A percentile compares a stretch with the other conserved stretches of the same genome.
These are phyloP conservation scores for Cryptococcus sp. DNA, from an alignment of 1,284 basidiomycete genomes.

Conservation along the genomic window DNA sequence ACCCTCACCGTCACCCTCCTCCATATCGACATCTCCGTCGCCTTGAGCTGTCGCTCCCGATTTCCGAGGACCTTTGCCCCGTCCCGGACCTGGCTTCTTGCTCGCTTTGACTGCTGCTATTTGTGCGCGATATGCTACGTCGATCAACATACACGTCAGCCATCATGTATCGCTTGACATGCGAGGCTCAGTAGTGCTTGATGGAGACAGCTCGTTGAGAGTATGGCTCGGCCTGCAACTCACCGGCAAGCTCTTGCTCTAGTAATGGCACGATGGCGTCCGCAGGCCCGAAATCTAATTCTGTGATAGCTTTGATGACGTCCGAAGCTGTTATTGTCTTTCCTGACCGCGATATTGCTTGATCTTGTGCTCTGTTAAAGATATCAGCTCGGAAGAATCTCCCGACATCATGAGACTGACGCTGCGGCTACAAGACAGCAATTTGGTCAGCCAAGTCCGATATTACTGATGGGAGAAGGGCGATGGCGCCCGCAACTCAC, in stretches of 20 bases:
- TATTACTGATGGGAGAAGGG: too few relatives aligned
- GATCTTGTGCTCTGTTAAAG: constrained; percentile 73
- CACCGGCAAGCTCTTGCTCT: constrained; percentile 72
- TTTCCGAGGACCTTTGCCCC: constrained; percentile 45
- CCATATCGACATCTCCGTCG: constrained; percentile 28
- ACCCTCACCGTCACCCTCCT: constrained; percentile 23
- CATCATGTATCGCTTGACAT: not conserved
- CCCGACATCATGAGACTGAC: not conserved
- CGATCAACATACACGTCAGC: not conserved
- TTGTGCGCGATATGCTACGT: constrained; percentile 38
- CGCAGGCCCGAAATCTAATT: constrained; percentile 65
- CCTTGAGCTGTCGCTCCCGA: constrained; percentile 27
- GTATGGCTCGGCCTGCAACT: constrained; percentile 27
- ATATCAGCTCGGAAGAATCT: not conserved
- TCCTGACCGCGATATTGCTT: constrained; percentile 77
- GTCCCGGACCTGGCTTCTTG: constrained; percentile 41
- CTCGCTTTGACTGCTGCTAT: constrained; percentile 31
- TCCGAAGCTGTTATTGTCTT: constrained; percentile 86
- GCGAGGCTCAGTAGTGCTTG: not conserved
- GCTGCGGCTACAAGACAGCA: constrained; percentile 16
- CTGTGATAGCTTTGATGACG: constrained; percentile 79
- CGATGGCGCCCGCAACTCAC: constrained; percentile 56
- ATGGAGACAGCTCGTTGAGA: not conserved
- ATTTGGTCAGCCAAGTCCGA: not conserved
- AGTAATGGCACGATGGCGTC: constrained; percentile 70